Evolutionary conservation across 202 grass and related monocot species (phyloP).

Genomic region (Setaria italica): DNA sequence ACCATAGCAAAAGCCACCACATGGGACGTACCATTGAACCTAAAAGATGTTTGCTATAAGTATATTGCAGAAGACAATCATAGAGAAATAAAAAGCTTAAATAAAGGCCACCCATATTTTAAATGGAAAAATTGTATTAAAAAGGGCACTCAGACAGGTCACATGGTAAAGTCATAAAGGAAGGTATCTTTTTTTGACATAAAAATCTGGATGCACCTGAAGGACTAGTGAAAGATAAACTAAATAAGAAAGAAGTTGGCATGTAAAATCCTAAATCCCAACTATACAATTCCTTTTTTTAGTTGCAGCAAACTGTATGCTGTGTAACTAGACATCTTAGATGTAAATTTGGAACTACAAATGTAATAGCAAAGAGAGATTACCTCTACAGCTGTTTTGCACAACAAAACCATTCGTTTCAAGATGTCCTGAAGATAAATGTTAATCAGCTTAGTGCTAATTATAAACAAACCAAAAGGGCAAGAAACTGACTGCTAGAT

Average conservation of each 20-base stretch:
- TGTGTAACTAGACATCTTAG: conserved; percentile 21
- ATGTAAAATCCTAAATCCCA: not conserved
- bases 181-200: not conserved
- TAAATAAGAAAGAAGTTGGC: not conserved
- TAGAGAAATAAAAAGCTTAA: conserved; percentile 21
- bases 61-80: conserved; percentile 23
- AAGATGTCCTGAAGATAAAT: conserved; percentile 76
- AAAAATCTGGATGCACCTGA: not conserved
- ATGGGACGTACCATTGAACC: conserved; percentile 93
- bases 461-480: conserved; percentile 32
- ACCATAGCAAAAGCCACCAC: conserved; percentile 87
- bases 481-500: conserved; percentile 14
- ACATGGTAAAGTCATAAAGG: not conserved
- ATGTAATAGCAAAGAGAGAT: conserved; percentile 22
- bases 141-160: not conserved
- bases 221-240: conserved; percentile 7
- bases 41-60: conserved; percentile 52
- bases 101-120: conserved; percentile 2
- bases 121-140: not conserved
- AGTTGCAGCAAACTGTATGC: not conserved
- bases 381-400: conserved; percentile 96
- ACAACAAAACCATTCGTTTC: conserved; percentile 92
- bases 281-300: not conserved
- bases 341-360: conserved; percentile 23
- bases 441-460: conserved; percentile 46